Percentiles rank a stretch among this genome's conserved stretches.
Conservation (phyloP, 1,139 yeast genomes). For the Yamadazyma jaroonii region DNA sequence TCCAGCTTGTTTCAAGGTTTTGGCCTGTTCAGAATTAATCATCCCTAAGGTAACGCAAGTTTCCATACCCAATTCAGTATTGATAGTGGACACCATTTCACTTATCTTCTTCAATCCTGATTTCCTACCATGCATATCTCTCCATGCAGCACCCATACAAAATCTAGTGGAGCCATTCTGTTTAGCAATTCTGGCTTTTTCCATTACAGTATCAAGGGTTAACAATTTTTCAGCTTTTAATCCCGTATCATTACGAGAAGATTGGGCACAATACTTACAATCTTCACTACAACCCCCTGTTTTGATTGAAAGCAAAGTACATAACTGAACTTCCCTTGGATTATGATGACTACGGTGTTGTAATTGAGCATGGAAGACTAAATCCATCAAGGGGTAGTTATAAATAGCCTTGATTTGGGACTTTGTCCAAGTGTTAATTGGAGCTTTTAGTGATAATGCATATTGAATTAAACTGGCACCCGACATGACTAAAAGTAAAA, state of each 20-base stretch:
- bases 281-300: slow-evolving; percentile 84
- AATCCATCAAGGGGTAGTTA: slow-evolving; percentile 62
- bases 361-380: slow-evolving; percentile 58
- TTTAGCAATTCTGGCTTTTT: slow-evolving; percentile 64
- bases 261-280: slow-evolving; percentile 79
- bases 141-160: slow-evolving; percentile 89
- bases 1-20: slow-evolving; percentile 60
- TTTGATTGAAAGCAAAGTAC: slow-evolving; percentile 72
- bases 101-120: slow-evolving; percentile 61
- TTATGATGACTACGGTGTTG: slow-evolving; percentile 69
- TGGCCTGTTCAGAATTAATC: slow-evolving; percentile 63
- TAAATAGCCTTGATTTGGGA: slow-evolving; percentile 59
- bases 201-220: slow-evolving; percentile 57
- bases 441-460: slow-evolving; percentile 16
- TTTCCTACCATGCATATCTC: slow-evolving; percentile 79
- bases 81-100: slow-evolving; percentile 61
- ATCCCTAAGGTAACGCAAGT: slow-evolving; percentile 81
- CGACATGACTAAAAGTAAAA: background rate
- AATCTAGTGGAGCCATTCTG: slow-evolving; percentile 72
- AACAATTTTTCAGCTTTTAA: slow-evolving; percentile 65
- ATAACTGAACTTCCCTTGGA: slow-evolving; percentile 68
- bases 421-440: slow-evolving; percentile 58
- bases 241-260: slow-evolving; percentile 66
- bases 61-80: slow-evolving; percentile 60
- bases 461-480: slow-evolving; percentile 4